Percentiles rank a stretch among this genome's conserved stretches.
These are phyloP conservation scores for Dryadomyces sulphureus DNA, from an alignment of 2,329 filamentous ascomycete genomes.

Conservation along the genomic window DNA sequence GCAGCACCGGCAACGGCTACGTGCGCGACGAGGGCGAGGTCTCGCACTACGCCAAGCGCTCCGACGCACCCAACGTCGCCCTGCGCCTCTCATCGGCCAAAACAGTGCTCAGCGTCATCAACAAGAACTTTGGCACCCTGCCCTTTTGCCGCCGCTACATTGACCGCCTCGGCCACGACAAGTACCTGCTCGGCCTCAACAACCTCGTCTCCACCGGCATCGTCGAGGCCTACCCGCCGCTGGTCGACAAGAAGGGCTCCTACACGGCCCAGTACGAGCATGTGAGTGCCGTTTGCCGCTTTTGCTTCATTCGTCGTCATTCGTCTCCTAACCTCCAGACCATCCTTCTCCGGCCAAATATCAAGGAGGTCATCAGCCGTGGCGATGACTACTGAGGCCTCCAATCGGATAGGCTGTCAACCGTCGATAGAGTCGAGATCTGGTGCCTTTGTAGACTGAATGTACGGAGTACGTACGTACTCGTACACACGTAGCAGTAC, in stretches of 20 bases:
- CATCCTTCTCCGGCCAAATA: constrained; percentile 60
- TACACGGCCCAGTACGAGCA: constrained; percentile 94
- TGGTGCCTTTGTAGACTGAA: too few species aligned
- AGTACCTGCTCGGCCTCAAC: constrained; percentile 83
- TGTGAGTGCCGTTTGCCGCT: constrained; percentile 37
- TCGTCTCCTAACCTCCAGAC: constrained; percentile 33
- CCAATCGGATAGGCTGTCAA: background rate
- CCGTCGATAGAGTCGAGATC: too few species aligned
- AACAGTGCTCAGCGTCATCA: constrained; percentile 73
- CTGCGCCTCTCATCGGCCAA: constrained; percentile 71
- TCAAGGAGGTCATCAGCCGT: constrained; percentile 78
- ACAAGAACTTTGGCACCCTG: constrained; percentile 89
- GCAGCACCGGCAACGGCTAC: constrained; percentile 79
- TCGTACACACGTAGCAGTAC: background rate
- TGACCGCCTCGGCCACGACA: constrained; percentile 85
- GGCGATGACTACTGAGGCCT: constrained; percentile 61
- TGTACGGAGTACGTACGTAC: background rate
- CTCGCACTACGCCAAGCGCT: constrained; percentile 71
- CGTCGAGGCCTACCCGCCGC: constrained; percentile 78
- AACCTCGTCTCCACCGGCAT: constrained; percentile 70
- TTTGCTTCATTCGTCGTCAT: background rate
- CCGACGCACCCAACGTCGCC: constrained; percentile 60
- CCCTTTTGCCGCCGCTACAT: constrained; percentile 85
- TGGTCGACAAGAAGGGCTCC: constrained; percentile 84
- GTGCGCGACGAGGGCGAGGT: constrained; percentile 79